phyloP scores from a whole-genome alignment of 176 grass and related monocot genomes.

The Musa acuminata region DNA sequence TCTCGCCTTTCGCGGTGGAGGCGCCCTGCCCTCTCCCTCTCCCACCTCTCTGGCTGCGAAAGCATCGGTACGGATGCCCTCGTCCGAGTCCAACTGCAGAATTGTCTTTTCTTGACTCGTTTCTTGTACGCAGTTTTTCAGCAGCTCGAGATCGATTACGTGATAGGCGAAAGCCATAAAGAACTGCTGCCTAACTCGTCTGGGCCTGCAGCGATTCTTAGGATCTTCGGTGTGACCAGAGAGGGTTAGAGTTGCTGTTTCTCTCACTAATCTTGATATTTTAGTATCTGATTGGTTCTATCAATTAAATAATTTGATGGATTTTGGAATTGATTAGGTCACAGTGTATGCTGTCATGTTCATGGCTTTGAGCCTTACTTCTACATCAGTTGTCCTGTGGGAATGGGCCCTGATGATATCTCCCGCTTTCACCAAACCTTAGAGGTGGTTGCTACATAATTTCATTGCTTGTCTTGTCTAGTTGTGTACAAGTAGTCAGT shows the following conservation, averaged over 20 bases:
- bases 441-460: slow-evolving; percentile 35
- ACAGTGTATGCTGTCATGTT: slow-evolving; percentile 87
- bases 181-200: slow-evolving; percentile 65
- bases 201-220: slow-evolving; percentile 77
- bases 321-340: slow-evolving; percentile 39
- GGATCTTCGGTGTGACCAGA: slow-evolving; percentile 93
- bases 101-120: slow-evolving; percentile 17
- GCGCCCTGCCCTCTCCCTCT: slow-evolving; percentile 50
- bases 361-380: slow-evolving; percentile 98
- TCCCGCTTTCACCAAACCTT: slow-evolving; percentile 71
- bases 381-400: slow-evolving; percentile 58
- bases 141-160: slow-evolving; percentile 93
- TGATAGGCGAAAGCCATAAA: slow-evolving; percentile 84
- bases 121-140: slow-evolving; percentile 65
- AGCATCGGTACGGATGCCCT: slow-evolving; percentile 28
- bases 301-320: slow-evolving; percentile 9
- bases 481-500: not conserved
- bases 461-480: not conserved
- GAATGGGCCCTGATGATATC: slow-evolving; percentile 93
- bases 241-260: slow-evolving; percentile 48
- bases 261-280: not conserved
- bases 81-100: not conserved
- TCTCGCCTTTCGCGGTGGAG: slow-evolving; percentile 75
- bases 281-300: slow-evolving; percentile 3
- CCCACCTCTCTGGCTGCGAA: slow-evolving; percentile 33